phyloP scores from a whole-genome alignment of 257 asterid genomes.

The Lantana camara region DNA sequence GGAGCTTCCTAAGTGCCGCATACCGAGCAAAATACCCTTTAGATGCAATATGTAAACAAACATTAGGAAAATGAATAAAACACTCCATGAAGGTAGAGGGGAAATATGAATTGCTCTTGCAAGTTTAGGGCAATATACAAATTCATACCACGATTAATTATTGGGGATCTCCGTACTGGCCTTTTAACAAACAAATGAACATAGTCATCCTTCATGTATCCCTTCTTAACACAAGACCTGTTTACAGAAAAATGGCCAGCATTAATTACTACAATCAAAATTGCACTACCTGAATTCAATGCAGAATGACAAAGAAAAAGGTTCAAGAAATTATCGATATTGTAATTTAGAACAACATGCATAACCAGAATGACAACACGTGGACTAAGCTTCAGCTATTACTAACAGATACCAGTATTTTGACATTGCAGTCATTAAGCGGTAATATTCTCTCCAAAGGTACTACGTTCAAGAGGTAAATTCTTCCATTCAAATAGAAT shows the following conservation, averaged over 20 bases:
- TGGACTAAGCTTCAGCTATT: conserved; percentile 9
- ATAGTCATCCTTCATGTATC: conserved; percentile 87
- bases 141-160: conserved; percentile 81
- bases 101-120: conserved; percentile 19
- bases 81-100: not conserved
- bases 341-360: conserved; percentile 12
- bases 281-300: not conserved
- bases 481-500: not conserved
- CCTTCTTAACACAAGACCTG: conserved; percentile 93
- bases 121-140: conserved; percentile 14
- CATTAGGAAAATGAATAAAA: conserved; percentile 21
- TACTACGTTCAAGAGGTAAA: not conserved
- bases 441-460: not conserved
- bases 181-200: conserved; percentile 76
- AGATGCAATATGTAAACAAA: conserved; percentile 26
- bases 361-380: conserved; percentile 1
- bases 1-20: conserved; percentile 82
- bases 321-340: not conserved
- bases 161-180: conserved; percentile 92
- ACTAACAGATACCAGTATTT: not conserved
- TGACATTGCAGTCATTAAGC: conserved; percentile 6
- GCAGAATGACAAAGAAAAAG: conserved; percentile 6
- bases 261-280: conserved; percentile 13
- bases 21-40: conserved; percentile 94
- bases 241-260: conserved; percentile 20